Percentiles rank a stretch among this genome's conserved stretches.
Evolutionary conservation across 1,284 basidiomycete species (phyloP).

Genomic region (Singerocomus inundabilis): DNA sequence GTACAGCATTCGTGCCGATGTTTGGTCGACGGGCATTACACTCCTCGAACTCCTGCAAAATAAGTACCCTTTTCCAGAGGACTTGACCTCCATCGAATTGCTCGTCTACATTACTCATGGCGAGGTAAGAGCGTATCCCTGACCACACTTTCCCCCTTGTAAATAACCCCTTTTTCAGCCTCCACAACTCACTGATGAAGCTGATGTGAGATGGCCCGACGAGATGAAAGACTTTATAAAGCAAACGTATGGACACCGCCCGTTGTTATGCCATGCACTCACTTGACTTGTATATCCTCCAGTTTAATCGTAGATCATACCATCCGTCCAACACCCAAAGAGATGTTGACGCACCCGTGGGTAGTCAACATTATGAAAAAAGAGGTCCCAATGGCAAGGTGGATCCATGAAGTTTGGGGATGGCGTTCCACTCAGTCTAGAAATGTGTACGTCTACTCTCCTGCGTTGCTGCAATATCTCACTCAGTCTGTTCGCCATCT

Average conservation of each 20-base stretch:
- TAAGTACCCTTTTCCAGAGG: conserved; percentile 92
- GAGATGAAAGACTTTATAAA: conserved; percentile 94
- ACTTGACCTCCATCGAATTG: conserved; percentile 90
- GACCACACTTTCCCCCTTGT: background rate
- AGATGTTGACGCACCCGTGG: conserved; percentile 88
- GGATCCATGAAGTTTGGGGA: conserved; percentile 88
- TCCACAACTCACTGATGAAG: conserved; percentile 75
- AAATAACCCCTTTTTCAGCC: conserved; percentile 49
- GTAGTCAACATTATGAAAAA: conserved; percentile 76
- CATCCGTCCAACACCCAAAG: conserved; percentile 79
- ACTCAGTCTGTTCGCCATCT: background rate
- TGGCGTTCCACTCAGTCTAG: conserved; percentile 51
- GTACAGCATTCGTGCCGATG: conserved; percentile 93
- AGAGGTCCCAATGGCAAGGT: conserved; percentile 85
- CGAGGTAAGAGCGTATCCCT: conserved; percentile 48
- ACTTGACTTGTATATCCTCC: conserved; percentile 2
- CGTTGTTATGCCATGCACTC: conserved; percentile 8
- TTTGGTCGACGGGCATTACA: conserved; percentile 97
- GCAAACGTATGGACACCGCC: conserved; percentile 62
- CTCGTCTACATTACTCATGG: conserved; percentile 88
- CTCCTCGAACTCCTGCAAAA: conserved; percentile 93
- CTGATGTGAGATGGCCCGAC: conserved; percentile 74
- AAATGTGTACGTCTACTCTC: conserved; percentile 17
- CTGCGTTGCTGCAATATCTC: background rate
- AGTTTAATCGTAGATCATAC: conserved; percentile 59